phyloP scores from a whole-genome alignment of 805 yeast species.

The Starmera dryadoides region DNA sequence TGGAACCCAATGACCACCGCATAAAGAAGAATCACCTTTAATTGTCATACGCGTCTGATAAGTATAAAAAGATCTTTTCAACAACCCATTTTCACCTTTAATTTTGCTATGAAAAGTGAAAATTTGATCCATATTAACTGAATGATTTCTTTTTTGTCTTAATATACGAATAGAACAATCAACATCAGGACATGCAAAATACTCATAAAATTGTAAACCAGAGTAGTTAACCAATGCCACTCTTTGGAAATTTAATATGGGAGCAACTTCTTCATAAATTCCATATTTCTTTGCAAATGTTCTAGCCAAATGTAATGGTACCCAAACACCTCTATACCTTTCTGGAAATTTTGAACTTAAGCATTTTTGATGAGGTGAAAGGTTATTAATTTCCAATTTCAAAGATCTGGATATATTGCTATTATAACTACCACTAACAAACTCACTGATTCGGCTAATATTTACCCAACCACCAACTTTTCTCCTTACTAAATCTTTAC shows the following conservation, averaged over 20 bases:
- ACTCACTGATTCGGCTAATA: not conserved
- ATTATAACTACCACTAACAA: not conserved
- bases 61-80: conserved; percentile 10
- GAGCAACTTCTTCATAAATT: conserved; percentile 10
- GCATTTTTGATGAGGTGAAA: not conserved
- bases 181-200: conserved; percentile 11
- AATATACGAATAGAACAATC: conserved; percentile 17
- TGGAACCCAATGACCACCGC: conserved; percentile 24
- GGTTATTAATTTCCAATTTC: not conserved
- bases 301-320: conserved; percentile 15
- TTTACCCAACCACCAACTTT: not conserved
- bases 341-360: not conserved
- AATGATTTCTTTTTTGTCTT: conserved; percentile 10
- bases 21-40: conserved; percentile 17
- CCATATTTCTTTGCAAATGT: conserved; percentile 11
- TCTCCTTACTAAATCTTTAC: not conserved
- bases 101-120: conserved; percentile 13
- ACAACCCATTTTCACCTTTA: conserved; percentile 7
- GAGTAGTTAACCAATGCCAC: conserved; percentile 17
- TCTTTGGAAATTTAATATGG: conserved; percentile 18
- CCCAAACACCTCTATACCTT: conserved; percentile 16
- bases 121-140: conserved; percentile 18
- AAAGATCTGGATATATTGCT: not conserved
- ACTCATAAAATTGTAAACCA: conserved; percentile 19
- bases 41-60: conserved; percentile 6